These are phyloP conservation scores for Ophiocordyceps camponoti-floridani DNA, from an alignment of 2,329 filamentous ascomycete species.

Conservation along the genomic window DNA sequence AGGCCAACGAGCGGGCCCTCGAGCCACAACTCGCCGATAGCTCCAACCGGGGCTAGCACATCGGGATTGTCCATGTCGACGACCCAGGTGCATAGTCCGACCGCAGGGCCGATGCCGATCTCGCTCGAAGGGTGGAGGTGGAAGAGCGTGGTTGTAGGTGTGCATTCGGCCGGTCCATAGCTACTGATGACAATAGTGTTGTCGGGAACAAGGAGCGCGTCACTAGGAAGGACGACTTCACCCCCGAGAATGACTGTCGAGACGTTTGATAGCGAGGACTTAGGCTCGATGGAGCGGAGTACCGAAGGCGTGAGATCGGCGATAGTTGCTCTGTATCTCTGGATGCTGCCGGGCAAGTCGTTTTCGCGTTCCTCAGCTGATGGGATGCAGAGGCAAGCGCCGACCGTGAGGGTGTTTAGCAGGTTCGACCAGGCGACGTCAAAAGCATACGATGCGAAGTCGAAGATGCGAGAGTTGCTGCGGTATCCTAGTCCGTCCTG, in stretches of 20 bases:
- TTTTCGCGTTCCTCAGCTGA: conserved; percentile 3
- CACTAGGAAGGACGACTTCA: conserved; percentile 3
- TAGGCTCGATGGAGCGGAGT: conserved; percentile 2
- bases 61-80: conserved; percentile 1
- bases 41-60: conserved; percentile 2
- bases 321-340: conserved; percentile 2
- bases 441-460: conserved; percentile 5
- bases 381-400: conserved; percentile 4
- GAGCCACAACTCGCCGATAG: conserved; percentile 2
- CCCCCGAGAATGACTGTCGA: conserved; percentile 5
- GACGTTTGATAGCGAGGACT: conserved; percentile 2
- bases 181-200: conserved; percentile 3
- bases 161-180: conserved; percentile 9
- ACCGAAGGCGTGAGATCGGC: conserved; percentile 6
- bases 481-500: conserved; percentile 1
- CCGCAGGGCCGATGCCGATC: background rate
- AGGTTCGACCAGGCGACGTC: conserved; percentile 2
- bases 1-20: conserved; percentile 20
- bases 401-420: conserved; percentile 1
- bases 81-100: conserved; percentile 1
- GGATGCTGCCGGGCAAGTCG: conserved; percentile 3
- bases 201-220: conserved; percentile 6
- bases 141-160: background rate
- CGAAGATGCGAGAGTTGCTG: conserved; percentile 1
- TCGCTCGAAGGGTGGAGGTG: background rate